Evolutionary conservation across 305 asterid genomes (phyloP).

Genomic region (Fraxinus velutina): DNA sequence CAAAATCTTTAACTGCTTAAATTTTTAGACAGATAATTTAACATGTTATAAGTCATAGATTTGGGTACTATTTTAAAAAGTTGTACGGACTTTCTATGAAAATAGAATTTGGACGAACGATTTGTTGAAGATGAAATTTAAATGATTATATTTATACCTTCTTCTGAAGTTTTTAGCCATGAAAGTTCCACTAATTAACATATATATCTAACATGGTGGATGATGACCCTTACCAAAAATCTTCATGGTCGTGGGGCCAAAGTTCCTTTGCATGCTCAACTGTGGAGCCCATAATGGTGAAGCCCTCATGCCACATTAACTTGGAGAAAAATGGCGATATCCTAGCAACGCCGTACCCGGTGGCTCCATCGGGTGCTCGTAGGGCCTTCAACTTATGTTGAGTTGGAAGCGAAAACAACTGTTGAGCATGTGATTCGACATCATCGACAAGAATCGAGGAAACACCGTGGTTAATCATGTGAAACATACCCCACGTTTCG

Average conservation of each 20-base stretch:
- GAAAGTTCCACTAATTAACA: not conserved
- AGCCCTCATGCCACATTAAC: slow-evolving; percentile 89
- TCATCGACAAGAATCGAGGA: slow-evolving; percentile 34
- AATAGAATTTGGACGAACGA: not conserved
- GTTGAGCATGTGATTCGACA: slow-evolving; percentile 44
- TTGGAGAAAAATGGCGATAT: slow-evolving; percentile 59
- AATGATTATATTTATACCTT: not conserved
- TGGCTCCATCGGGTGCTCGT: slow-evolving; percentile 47
- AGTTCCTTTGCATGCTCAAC: slow-evolving; percentile 57
- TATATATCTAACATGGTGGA: not conserved
- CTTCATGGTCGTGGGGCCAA: slow-evolving; percentile 55
- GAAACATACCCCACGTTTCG: slow-evolving; percentile 56
- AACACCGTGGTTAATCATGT: slow-evolving; percentile 54
- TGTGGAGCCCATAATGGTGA: slow-evolving; percentile 69
- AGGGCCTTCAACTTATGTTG: slow-evolving; percentile 42
- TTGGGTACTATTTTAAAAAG: slow-evolving; percentile 11
- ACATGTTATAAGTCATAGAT: not conserved
- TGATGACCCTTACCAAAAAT: slow-evolving; percentile 52
- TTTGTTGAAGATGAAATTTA: not conserved
- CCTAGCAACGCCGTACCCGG: slow-evolving; percentile 74
- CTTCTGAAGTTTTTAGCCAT: not conserved
- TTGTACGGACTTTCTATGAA: not conserved
- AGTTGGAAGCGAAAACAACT: slow-evolving; percentile 51
- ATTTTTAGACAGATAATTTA: not conserved
- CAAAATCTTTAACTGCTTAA: not conserved